Percentiles rank a stretch among this genome's conserved stretches.
Conservation (phyloP, 306 rosid genomes). For the Begonia peltatifolia region DNA sequence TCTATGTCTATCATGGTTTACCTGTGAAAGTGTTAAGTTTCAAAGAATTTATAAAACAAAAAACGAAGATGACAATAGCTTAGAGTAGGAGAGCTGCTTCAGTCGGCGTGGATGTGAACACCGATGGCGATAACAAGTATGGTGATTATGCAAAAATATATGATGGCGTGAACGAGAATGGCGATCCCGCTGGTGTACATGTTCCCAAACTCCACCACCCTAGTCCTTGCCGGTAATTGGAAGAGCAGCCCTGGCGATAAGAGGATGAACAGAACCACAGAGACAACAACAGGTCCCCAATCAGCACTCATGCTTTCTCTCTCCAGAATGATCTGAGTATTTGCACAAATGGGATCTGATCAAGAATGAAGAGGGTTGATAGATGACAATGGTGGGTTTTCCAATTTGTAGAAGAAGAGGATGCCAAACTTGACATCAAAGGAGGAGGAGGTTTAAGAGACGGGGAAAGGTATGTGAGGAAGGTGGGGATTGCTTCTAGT, state of each 20-base stretch:
- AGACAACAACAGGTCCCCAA: conserved; percentile 83
- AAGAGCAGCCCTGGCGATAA: conserved; percentile 81
- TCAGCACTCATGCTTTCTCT: conserved; percentile 47
- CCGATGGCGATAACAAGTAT: conserved; percentile 82
- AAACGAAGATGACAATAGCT: too few relatives aligned
- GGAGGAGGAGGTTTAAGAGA: conserved; percentile 32
- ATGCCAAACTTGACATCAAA: conserved; percentile 65
- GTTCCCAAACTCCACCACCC: conserved; percentile 85
- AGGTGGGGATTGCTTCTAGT: conserved; percentile 17
- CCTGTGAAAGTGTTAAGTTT: too few relatives aligned
- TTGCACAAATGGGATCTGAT: conserved; percentile 2
- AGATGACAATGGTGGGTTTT: conserved; percentile 8
- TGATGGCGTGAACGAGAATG: conserved; percentile 77
- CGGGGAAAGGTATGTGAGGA: conserved; percentile 61
- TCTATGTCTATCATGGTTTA: too few relatives aligned
- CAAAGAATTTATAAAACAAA: too few relatives aligned
- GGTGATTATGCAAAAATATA: conserved; percentile 68
- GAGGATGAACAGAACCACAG: conserved; percentile 70
- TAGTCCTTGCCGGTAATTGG: conserved; percentile 62
- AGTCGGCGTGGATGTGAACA: conserved; percentile 63
- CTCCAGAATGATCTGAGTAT: not conserved
- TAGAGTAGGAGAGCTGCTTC: not conserved
- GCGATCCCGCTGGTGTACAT: conserved; percentile 95
- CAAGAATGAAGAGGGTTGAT: conserved; percentile 1
- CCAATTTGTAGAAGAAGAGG: conserved; percentile 49